A percentile compares a stretch with the other conserved stretches of the same genome.
phyloP scores from a whole-genome alignment of 1,284 basidiomycete genomes.

The Sanghuangporus weigelae region DNA sequence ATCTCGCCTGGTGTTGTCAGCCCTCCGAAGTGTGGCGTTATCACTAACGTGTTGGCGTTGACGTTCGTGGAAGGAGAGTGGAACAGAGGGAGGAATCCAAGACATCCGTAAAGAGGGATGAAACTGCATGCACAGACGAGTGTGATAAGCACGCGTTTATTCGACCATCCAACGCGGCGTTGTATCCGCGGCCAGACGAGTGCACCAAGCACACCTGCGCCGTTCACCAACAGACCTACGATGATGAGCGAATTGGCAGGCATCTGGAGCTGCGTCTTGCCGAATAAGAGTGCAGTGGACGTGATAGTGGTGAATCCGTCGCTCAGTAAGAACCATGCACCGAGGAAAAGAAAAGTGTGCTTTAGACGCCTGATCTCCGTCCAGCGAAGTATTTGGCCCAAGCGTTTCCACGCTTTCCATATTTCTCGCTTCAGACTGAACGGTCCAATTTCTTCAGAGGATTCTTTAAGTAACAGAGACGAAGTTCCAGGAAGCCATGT shows the following conservation, averaged over 20 bases:
- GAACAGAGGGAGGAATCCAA: constrained; percentile 67
- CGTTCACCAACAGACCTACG: constrained; percentile 64
- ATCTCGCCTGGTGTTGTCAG: constrained; percentile 78
- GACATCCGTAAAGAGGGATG: constrained; percentile 78
- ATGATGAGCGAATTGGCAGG: constrained; percentile 63
- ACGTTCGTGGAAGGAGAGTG: neutral
- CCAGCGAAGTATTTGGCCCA: constrained; percentile 65
- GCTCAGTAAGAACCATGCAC: constrained; percentile 88
- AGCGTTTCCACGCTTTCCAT: constrained; percentile 56
- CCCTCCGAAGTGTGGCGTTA: constrained; percentile 51
- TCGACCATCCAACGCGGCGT: constrained; percentile 54
- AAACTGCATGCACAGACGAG: constrained; percentile 63
- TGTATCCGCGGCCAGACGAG: constrained; percentile 68
- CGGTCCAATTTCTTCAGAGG: neutral
- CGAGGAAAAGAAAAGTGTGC: constrained; percentile 82
- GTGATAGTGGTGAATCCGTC: constrained; percentile 86
- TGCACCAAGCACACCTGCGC: constrained; percentile 70
- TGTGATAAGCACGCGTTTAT: constrained; percentile 58
- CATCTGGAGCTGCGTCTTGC: constrained; percentile 77
- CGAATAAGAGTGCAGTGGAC: constrained; percentile 78
- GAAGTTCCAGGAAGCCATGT: constrained; percentile 55
- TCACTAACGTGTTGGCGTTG: neutral
- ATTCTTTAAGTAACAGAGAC: constrained; percentile 20
- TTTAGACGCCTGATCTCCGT: constrained; percentile 65
- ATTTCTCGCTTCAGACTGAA: constrained; percentile 53